Conservation (phyloP, 208 protist genomes). For the Naegleria lovaniensis region DNA sequence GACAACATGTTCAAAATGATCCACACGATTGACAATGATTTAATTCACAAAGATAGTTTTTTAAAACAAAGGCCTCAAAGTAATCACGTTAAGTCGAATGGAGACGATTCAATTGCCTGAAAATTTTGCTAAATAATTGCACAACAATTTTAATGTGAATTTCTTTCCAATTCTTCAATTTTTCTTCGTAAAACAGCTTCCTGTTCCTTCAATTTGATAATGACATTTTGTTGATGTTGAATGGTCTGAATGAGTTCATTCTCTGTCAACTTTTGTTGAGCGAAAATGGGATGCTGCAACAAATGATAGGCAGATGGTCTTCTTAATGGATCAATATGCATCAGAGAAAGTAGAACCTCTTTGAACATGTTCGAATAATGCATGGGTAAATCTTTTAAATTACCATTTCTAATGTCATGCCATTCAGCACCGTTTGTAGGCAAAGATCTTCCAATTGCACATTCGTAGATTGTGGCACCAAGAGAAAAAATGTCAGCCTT, state of each 20-base stretch:
- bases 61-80: no score
- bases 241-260: neutral
- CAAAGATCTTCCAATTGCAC: slow-evolving; percentile 14
- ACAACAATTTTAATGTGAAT: neutral
- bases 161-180: neutral
- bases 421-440: slow-evolving; percentile 31
- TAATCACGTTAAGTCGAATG: no score
- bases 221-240: neutral
- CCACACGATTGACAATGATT: no score
- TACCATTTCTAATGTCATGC: slow-evolving; percentile 32
- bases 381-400: neutral
- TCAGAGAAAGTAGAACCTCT: neutral
- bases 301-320: slow-evolving; percentile 23
- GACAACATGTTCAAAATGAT: no score
- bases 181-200: neutral
- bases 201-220: neutral
- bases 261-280: neutral
- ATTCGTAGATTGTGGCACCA: slow-evolving; percentile 66
- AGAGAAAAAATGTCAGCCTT: slow-evolving; percentile 74
- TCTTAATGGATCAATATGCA: neutral
- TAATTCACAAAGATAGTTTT: no score
- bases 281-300: neutral
- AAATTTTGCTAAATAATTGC: no score
- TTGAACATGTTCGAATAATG: neutral
- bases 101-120: no score